Evolutionary conservation across 2,329 filamentous ascomycete genomes (phyloP), one percentile per base, ranked within the genome.

Genomic region (Aspergillus aculeatinus): DNA sequence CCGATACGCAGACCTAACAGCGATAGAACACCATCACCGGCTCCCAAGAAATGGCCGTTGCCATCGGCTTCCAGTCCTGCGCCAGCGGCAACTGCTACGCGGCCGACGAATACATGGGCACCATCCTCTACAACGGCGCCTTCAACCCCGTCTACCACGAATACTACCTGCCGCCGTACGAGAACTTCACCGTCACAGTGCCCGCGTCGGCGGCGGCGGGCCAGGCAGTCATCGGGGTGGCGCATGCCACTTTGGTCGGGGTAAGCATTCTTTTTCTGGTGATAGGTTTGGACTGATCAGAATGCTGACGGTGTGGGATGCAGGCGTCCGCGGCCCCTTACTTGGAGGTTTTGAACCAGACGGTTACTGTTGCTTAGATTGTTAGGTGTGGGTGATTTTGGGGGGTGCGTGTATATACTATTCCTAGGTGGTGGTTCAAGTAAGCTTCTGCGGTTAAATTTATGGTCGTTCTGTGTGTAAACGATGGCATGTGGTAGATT

Each of bases 151-250:
- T 58, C 11, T 71, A 67, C 51, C 70, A 74, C 27, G 67, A 70
- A 48, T 16, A 16, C 1, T 49, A 31, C 51, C 29, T 44, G 12
- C 61, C 64, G 9, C 72, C 72, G 1, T 74, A 74, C 42, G 55
- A 74, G 60, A 74, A 74, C 65, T 71, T 72, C 55, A 69, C 65
- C 1, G 67, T 74, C 10, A 67, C 54, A 0, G 57, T 74, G 12
- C 72, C 72, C 0, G 51, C 62, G 2, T 31, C 29, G 0, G 48
- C 67, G 5, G 48, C 57, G 0, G 39, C 58, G 4, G 70, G 69
- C 0, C 51, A 58, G 2, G 67, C 64, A 7, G 58, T 69, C 11
- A 58, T 74, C 11, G 70, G 69, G 12, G 59, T 74, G 4, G 70
- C 71, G 0, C 72, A 74, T 60, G 64, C 69, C 5, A 55, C 69